Base-by-base conservation (phyloP, 2,329 filamentous ascomycete species). In the Diaporthe amygdali region DNA sequence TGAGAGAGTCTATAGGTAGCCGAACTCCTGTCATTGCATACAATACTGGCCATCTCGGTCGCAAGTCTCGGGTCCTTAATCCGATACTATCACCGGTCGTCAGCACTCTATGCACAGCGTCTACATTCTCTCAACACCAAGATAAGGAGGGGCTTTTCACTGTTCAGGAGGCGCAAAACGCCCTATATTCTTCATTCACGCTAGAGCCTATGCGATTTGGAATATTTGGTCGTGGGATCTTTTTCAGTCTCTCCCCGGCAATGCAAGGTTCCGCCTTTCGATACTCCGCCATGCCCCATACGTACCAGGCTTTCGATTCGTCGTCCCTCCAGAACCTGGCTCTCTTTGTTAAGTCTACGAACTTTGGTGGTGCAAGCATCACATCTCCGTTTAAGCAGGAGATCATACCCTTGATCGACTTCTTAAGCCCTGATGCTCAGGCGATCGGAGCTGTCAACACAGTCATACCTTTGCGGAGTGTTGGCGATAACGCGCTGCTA, bases 391-490 rank as follows among this genome's bases (percentile, higher is more conserved):
- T 88, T 81, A 92, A 91, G 76, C 87, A 88, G 2, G 86, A 89
- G 74, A 85, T 90, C 2, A 86, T 91, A 32, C 84, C 86, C 3
- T 82, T 88, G 9, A 84, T 90, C 25, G 84, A 89, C 74, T 87
- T 86, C 1, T 84, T 91, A 74, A 91, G 89, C 68, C 84, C 85
- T 12, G 89, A 92, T 75, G 90, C 90, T 2, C 85, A 86, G 70
- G 89, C 88, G 2, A 92, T 92, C 72, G 89, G 90, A 0, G 89
- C 90, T 1, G 85, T 91, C 22, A 92, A 92, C 74, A 91, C 90
- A 0, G 78, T 92, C n/a, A 84, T 92, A 39, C 90, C 90, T 1
- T 83, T 91, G 9, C 85, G 89, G 49, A 82, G 84, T 30, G 76
- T 84, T 2, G 78, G 79, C 10, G 76, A 80, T 9, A 82, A 85